Evolutionary conservation across 495 filamentous ascomycete genomes (phyloP).

Genomic region (Lepidopterella palustris): DNA sequence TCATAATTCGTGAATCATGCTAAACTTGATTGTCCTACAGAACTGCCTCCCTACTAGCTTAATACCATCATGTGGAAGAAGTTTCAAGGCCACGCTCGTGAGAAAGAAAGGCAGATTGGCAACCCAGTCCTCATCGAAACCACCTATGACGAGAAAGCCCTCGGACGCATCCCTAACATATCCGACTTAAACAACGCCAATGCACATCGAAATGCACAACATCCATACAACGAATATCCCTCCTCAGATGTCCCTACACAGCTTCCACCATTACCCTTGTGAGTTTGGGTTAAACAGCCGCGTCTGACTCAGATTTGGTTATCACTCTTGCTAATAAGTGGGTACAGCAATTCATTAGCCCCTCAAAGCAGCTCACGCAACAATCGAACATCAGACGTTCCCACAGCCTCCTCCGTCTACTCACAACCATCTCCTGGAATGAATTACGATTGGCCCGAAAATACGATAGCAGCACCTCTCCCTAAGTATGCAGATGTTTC

Average conservation of each 20-base stretch:
- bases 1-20: too few species aligned
- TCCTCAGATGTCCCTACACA: conserved; percentile 2
- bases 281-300: conserved; percentile 3
- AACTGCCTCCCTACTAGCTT: conserved; percentile 4
- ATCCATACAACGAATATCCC: too few species aligned
- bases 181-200: conserved; percentile 25
- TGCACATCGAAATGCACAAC: not conserved
- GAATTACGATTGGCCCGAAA: conserved; percentile 4
- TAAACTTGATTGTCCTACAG: not conserved
- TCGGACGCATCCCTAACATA: conserved; percentile 25
- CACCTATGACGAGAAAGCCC: conserved; percentile 36
- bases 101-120: conserved; percentile 41
- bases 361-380: conserved; percentile 9
- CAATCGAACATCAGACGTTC: conserved; percentile 30
- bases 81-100: conserved; percentile 32
- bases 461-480: not conserved
- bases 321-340: not conserved
- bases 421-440: conserved; percentile 38
- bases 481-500: conserved; percentile 21
- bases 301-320: not conserved
- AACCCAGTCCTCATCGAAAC: conserved; percentile 43
- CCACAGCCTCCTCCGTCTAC: conserved; percentile 41
- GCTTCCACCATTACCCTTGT: conserved; percentile 11
- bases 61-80: conserved; percentile 27
- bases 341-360: conserved; percentile 11